Conservation (phyloP, 2,329 filamentous ascomycete genomes). For the Sporothrix schenckii region DNA sequence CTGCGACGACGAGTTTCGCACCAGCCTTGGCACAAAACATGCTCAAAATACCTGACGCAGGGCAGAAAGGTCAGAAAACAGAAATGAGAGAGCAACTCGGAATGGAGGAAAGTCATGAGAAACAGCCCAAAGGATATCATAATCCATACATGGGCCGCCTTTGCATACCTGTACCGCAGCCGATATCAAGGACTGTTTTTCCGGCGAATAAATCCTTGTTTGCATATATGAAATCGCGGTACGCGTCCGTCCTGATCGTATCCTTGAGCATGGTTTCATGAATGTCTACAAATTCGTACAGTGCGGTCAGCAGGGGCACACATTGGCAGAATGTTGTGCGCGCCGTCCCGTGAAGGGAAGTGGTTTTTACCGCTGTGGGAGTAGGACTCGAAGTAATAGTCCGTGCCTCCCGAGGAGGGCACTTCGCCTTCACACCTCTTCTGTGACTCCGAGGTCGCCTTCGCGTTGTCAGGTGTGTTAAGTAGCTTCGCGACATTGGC, state of each 20-base stretch:
- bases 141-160: no score
- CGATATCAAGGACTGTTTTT: constrained; percentile 88
- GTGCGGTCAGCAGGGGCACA: not conserved
- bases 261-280: constrained; percentile 97
- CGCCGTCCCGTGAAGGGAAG: no score
- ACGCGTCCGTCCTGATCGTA: constrained; percentile 81
- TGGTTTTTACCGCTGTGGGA: constrained; percentile 57
- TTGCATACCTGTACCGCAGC: constrained; percentile 68
- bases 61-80: not conserved
- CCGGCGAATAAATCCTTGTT: constrained; percentile 85
- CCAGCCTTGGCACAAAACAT: constrained; percentile 95
- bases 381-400: constrained; percentile 65
- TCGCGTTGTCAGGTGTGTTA: not conserved
- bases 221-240: constrained; percentile 91
- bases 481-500: constrained; percentile 19
- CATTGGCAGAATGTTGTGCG: not conserved
- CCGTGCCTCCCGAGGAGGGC: constrained; percentile 45
- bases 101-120: not conserved
- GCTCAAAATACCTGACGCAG: constrained; percentile 68
- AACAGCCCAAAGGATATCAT: not conserved
- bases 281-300: constrained; percentile 61
- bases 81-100: not conserved
- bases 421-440: constrained; percentile 38
- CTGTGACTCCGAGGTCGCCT: constrained; percentile 34
- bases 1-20: constrained; percentile 81